Evolutionary conservation across 306 rosid genomes (phyloP), one percentile per base, ranked within the genome.

Genomic region (Trifolium fragiferum): DNA sequence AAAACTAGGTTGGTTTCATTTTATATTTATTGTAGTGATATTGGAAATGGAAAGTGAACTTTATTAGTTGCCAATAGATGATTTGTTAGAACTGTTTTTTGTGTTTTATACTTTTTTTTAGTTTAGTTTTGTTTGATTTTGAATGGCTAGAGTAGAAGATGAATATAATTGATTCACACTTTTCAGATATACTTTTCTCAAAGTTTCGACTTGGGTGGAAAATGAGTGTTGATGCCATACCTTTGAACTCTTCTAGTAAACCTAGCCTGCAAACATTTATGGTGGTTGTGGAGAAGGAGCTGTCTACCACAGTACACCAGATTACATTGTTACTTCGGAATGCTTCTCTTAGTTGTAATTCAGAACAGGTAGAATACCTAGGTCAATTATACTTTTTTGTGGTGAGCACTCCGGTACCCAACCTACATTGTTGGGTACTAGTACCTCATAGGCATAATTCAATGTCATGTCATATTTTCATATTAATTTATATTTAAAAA

Each of bases 191-290:
- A 71, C 91, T 94, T 72, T 85, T 91, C 85, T 79, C 95, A 0
- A 90, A 81, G 80, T 91, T 88, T 43, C 92, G 97, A 68, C 85
- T 87, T 74, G 97, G 98, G 46, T 94, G 98, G 98, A 94, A 88
- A 86, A 84, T 87, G 90, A 87, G 65, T 73, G 82, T 94, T 62
- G 78, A 87, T 82, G 89, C 88, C 82, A 86, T 94, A 79, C 91
- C 96, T 73, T 82, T 78, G 77, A 84, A 86, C 40, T 76, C 90
- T 25, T 82, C 91, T 70, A 53, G 70, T 49, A 89, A 87, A 80
- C 89, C 96, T 72, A 84, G 73, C 71, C 93, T 89, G 81, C 93
- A 86, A 80, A 90, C 98, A 3, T 89, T 86, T 80, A 82, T 94
- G 90, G 93, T 91, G 57, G 90, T 94, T 79, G 92, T 73, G 79